Evolutionary conservation across 108 stramenopile genomes (phyloP), one percentile per base, ranked within the genome.

Genomic region (Pseudonitzschia pungens): DNA sequence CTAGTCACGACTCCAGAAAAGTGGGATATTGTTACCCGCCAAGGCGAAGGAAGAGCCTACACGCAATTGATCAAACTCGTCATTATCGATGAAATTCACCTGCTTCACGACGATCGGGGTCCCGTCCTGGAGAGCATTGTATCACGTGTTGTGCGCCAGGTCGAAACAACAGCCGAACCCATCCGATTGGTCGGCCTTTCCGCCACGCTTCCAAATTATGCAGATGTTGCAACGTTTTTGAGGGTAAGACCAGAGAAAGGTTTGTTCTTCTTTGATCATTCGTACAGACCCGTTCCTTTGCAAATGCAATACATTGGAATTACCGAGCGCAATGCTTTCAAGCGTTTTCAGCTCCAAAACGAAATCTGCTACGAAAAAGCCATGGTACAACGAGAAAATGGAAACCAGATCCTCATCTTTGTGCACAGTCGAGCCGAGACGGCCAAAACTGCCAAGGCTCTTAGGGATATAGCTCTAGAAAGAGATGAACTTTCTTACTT

Each of bases 241-340:
- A 93, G 97, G n/a, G 99, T 99, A 21, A 83, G 98, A 41, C 97
- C 97, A 14, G 89, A 96, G 51, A 96, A 88, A 65, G 99, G 99
- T 15, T 83, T 99, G 64, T 99, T 97, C 89, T 99, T 97, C 85
- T 99, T 99, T 77, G 99, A 99, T 73, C 97, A 97, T 85, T 94
- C 93, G 10, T 99, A 89, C 82, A 94, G 99, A 20, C 99, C 99
- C 15, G 98, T 98, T 57, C 99, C 99, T 11, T 82, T 99, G 44
- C 98, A 99, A 88, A 98, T 99, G 97, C 98, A 99, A 82, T 99
- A 97, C 79, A 89, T 99, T 73, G 99, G 99, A 12, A 90, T 99
- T 68, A 98, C 94, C 0, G 99, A 99, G 79, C 92, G 94, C 66
- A 99, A 98, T 81, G 96, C 99, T 36, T 94, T 99, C 73, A 96